Conservation (phyloP, 208 protist species). For the Wallacemonas sp. region DNA sequence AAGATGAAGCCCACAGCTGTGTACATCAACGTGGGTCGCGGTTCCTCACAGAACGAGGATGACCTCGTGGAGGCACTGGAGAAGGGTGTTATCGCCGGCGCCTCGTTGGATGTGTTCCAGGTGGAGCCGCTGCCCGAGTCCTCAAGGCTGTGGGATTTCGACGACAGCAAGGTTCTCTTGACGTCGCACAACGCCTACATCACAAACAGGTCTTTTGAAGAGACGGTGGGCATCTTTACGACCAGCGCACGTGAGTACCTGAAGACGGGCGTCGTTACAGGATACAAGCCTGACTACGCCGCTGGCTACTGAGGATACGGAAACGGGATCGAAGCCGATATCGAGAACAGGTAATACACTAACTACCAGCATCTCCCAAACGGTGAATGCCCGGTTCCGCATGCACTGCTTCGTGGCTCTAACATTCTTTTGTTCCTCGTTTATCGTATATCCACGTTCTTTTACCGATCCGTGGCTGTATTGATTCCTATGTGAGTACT, state of each 20-base stretch:
- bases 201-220: conserved; percentile 30
- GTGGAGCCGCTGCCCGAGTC: conserved; percentile 55
- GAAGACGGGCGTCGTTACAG: conserved; percentile 28
- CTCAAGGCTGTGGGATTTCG: conserved; percentile 54
- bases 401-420: no score
- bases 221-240: conserved; percentile 31
- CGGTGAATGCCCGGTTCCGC: no score
- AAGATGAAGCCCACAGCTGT: conserved; percentile 67
- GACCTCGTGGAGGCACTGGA: conserved; percentile 53
- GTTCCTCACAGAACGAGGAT: conserved; percentile 49
- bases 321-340: no score
- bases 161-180: conserved; percentile 60
- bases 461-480: background rate
- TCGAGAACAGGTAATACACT: no score
- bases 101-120: conserved; percentile 79
- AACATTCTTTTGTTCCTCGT: conserved; percentile 15
- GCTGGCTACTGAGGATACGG: conserved; percentile 33
- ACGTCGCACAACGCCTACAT: conserved; percentile 68
- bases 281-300: conserved; percentile 29
- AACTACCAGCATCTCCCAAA: no score
- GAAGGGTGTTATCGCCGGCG: conserved; percentile 46
- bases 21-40: conserved; percentile 82
- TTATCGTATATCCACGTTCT: background rate
- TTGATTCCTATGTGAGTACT: background rate
- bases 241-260: conserved; percentile 29